These are phyloP conservation scores for Monilinia polystroma DNA, from an alignment of 2,329 filamentous ascomycete species.

Conservation along the genomic window DNA sequence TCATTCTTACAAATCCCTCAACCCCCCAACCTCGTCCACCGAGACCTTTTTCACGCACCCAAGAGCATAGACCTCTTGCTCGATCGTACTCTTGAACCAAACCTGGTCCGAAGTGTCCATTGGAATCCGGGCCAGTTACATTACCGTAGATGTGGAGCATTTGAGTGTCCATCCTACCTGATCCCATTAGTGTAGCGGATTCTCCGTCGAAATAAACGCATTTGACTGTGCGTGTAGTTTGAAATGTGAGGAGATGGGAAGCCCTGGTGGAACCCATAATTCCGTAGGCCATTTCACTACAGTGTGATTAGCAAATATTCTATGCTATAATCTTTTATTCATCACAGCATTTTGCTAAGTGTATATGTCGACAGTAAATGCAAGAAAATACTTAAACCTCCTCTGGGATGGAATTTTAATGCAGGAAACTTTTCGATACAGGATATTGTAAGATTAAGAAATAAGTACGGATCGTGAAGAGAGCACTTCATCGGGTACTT, in stretches of 20 bases:
- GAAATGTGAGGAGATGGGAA: constrained; percentile 50
- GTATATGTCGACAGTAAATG: background rate
- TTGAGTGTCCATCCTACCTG: constrained; percentile 49
- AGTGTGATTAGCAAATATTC: constrained; percentile 20
- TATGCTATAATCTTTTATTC: background rate
- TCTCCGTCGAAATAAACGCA: constrained; percentile 53
- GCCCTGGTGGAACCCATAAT: constrained; percentile 49
- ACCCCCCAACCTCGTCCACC: constrained; percentile 49
- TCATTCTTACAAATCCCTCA: constrained; percentile 53
- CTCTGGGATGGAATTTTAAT: background rate
- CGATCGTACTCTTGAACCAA: constrained; percentile 49
- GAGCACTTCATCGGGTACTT: background rate
- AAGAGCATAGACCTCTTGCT: constrained; percentile 49
- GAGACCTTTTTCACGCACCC: constrained; percentile 44
- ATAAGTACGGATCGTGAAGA: background rate
- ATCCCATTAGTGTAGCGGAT: constrained; percentile 49
- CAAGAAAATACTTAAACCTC: background rate
- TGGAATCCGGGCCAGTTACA: constrained; percentile 40
- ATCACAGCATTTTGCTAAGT: background rate
- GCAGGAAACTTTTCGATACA: no score
- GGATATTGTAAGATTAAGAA: background rate
- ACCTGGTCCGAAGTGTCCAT: constrained; percentile 38
- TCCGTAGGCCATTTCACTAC: constrained; percentile 52
- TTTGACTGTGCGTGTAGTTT: constrained; percentile 46
- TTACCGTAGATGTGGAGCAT: constrained; percentile 53